Evolutionary conservation across 257 asterid genomes (phyloP).

Genomic region (Jacaranda copaia): DNA sequence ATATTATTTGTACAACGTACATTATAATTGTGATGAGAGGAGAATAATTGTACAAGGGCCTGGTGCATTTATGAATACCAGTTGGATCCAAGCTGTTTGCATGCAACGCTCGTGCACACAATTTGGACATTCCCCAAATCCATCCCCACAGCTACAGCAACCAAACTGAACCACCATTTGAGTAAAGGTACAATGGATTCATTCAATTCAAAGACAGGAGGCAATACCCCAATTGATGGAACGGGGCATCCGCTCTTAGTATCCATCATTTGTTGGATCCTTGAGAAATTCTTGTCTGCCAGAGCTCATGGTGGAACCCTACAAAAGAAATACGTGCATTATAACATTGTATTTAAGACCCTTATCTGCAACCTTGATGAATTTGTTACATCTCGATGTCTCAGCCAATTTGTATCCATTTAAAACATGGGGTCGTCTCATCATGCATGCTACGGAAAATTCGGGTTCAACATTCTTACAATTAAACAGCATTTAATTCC

Average conservation of each 20-base stretch:
- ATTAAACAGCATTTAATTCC: too few relatives aligned
- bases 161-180: constrained; percentile 19
- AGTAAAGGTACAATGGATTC: constrained; percentile 20
- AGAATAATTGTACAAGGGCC: neutral
- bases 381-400: too few relatives aligned
- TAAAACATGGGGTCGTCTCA: too few relatives aligned
- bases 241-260: neutral
- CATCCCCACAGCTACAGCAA: constrained; percentile 28
- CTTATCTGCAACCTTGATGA: neutral
- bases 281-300: neutral
- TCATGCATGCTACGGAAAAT: too few relatives aligned
- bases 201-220: constrained; percentile 9
- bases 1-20: too few relatives aligned
- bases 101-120: constrained; percentile 51
- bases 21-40: too few relatives aligned
- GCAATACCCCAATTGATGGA: neutral
- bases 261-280: constrained; percentile 2
- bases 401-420: too few relatives aligned
- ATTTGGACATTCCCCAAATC: constrained; percentile 42
- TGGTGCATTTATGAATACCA: constrained; percentile 43
- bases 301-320: neutral
- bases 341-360: neutral
- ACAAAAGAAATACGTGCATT: neutral
- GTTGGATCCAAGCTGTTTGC: constrained; percentile 46
- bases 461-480: too few relatives aligned